These are phyloP conservation scores for Erigeron canadensis DNA, from an alignment of 129 eudicot genomes.

Conservation along the genomic window DNA sequence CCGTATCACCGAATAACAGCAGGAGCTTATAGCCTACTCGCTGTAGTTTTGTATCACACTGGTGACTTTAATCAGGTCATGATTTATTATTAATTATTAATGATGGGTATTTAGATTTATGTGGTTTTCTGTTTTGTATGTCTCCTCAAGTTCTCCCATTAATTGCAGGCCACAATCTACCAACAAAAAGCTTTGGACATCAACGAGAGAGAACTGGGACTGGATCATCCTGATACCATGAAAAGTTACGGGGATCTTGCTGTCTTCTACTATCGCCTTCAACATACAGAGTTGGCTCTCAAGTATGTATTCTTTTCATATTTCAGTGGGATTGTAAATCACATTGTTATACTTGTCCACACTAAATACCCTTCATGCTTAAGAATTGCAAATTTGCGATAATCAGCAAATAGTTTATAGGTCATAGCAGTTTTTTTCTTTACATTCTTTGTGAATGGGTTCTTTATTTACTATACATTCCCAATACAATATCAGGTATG, in stretches of 20 bases:
- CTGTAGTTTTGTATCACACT: conserved; percentile 96
- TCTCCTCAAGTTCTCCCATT: conserved; percentile 10
- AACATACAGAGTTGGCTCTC: conserved; percentile 97
- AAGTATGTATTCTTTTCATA: conserved; percentile 53
- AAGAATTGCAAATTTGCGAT: not conserved
- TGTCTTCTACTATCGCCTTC: conserved; percentile 97
- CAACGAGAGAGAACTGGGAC: conserved; percentile 95
- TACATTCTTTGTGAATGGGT: not conserved
- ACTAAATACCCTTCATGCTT: not conserved
- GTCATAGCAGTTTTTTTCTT: not conserved
- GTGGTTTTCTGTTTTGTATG: conserved; percentile 9
- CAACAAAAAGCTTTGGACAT: conserved; percentile 99
- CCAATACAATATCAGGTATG: conserved; percentile 55
- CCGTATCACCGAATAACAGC: conserved; percentile 99
- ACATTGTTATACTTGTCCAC: not conserved
- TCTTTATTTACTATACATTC: not conserved
- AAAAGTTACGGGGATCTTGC: conserved; percentile 99
- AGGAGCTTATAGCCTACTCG: conserved; percentile 99
- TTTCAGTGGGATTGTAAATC: not conserved
- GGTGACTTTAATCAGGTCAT: conserved; percentile 99
- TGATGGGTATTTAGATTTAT: conserved; percentile 7
- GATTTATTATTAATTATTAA: conserved; percentile 10
- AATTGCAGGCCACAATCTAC: conserved; percentile 89
- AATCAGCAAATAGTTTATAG: not conserved
- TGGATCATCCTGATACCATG: conserved; percentile 99